Evolutionary conservation across 2,329 filamentous ascomycete genomes (phyloP), one percentile per base, ranked within the genome.

Genomic region (Aspergillus sp.): DNA sequence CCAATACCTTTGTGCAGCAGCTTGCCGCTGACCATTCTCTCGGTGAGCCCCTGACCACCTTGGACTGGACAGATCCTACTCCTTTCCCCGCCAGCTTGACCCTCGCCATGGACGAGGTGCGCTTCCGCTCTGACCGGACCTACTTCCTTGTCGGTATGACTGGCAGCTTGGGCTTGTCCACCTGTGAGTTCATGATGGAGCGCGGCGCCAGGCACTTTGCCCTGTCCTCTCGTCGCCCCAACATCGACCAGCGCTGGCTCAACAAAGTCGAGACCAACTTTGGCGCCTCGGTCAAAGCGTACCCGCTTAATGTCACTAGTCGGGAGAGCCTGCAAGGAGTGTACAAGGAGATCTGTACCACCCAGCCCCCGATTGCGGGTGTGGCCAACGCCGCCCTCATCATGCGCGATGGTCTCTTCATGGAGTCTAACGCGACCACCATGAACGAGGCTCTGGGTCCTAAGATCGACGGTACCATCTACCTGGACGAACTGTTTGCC

Each of bases 211-310:
- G 62, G 11, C 55, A 68, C 51, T 58, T 76, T 23, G 68, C 68
- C 2, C 41, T 75, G 11, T 68, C 72, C 8, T 74, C 72, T 56
- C 67, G 73, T 38, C 65, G 66, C 27, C 73, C 74, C 5, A 70
- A 69, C 3, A 56, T 74, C 2, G 62, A 69, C 23, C 56, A 62
- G 7, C 38, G 41, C 2, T 73, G 70, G 68, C 49, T 72, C n/a
- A 27, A 23, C n/a, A 44, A 13, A 8, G 55, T 42, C 3, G 21
- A 8, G 11, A 19, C 1, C 32, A 17, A 42, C 8, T 17, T 42
- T 17, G 67, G 67, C 11, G 68, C 67, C 52, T 69, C 44, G 17
- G 56, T 70, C 8, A 60, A 63, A 1, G 57, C 59, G 61, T 2
- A 64, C 53, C 64, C 67, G 11, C 32, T 36, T 5, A 36, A 65